A percentile compares a stretch with the other conserved stretches of the same genome.
Evolutionary conservation across 331 rosid species (phyloP).

Genomic region (Cydonia oblonga): DNA sequence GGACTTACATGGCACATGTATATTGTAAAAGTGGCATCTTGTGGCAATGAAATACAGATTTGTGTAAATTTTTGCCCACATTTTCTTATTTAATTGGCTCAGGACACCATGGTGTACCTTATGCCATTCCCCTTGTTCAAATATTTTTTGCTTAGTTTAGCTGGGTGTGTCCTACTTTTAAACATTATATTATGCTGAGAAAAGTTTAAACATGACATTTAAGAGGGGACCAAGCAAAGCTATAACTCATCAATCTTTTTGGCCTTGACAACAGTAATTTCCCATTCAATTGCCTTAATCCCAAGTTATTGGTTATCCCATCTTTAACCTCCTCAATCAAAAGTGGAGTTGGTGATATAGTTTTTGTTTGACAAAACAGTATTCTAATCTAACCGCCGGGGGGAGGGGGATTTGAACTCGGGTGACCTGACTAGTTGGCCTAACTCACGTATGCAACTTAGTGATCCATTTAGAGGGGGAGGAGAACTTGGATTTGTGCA

Average conservation of each 20-base stretch:
- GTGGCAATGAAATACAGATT: too few relatives aligned
- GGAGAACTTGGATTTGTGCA: neutral
- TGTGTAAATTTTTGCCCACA: too few relatives aligned
- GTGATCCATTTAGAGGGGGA: neutral
- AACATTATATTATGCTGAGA: neutral
- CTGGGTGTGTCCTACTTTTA: neutral
- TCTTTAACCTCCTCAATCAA: neutral
- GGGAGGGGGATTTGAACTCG: neutral
- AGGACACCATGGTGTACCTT: too few relatives aligned
- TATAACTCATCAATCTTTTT: neutral
- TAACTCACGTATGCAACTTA: neutral
- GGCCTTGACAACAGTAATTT: neutral
- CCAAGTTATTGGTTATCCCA: neutral
- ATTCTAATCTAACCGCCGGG: neutral
- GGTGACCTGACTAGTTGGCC: neutral
- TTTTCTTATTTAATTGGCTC: too few relatives aligned
- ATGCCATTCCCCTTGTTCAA: neutral
- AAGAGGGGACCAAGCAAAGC: neutral
- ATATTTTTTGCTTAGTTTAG: neutral
- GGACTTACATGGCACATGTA: too few relatives aligned
- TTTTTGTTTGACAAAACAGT: neutral
- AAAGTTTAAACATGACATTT: neutral
- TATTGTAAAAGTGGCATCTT: rapidly evolving
- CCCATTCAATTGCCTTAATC: neutral
- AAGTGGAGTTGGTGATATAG: neutral